These are phyloP conservation scores for Eucalyptus brandiana DNA, from an alignment of 345 rosid species.

Conservation along the genomic window DNA sequence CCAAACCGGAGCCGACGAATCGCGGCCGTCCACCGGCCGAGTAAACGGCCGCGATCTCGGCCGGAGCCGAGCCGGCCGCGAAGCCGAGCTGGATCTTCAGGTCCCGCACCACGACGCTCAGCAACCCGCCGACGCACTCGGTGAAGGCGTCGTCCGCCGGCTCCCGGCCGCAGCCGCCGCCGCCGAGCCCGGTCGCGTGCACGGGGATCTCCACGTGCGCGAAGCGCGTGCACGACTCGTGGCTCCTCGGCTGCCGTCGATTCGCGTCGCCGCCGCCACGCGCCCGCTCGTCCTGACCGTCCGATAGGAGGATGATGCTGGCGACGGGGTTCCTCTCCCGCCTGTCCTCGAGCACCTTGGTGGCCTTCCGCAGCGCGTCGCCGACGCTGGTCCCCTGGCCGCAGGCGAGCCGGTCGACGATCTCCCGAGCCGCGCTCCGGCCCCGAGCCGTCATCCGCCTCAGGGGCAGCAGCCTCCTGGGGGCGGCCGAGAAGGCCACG, in stretches of 20 bases:
- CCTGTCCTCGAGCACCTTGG: slow-evolving; percentile 76
- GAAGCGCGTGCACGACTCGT: slow-evolving; percentile 51
- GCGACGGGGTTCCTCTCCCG: slow-evolving; percentile 68
- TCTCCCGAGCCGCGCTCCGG: slow-evolving; percentile 38
- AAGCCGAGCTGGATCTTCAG: slow-evolving; percentile 57
- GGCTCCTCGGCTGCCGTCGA: slow-evolving; percentile 13
- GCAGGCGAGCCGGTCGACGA: slow-evolving; percentile 45
- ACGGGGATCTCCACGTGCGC: slow-evolving; percentile 66
- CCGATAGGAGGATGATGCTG: slow-evolving; percentile 53
- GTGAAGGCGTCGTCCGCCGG: slow-evolving; percentile 57
- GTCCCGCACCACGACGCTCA: slow-evolving; percentile 67
- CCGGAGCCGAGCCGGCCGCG: slow-evolving; percentile 46
- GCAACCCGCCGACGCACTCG: slow-evolving; percentile 41
- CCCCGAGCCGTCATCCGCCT: slow-evolving; percentile 78
- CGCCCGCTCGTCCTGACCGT: slow-evolving; percentile 36
- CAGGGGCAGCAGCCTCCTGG: slow-evolving; percentile 58
- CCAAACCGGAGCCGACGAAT: slow-evolving; percentile 35
- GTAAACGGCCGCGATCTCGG: slow-evolving; percentile 70
- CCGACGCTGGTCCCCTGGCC: slow-evolving; percentile 44
- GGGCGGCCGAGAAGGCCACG: slow-evolving; percentile 35
- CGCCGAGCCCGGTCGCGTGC: slow-evolving; percentile 32
- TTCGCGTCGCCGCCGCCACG: neutral
- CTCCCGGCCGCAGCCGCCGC: slow-evolving; percentile 26
- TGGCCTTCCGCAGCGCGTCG: slow-evolving; percentile 68
- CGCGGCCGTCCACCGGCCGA: slow-evolving; percentile 34